Evolutionary conservation across 371 early-diverging fungal species (phyloP).

Genomic region (Lichtheimia corymbifera): DNA sequence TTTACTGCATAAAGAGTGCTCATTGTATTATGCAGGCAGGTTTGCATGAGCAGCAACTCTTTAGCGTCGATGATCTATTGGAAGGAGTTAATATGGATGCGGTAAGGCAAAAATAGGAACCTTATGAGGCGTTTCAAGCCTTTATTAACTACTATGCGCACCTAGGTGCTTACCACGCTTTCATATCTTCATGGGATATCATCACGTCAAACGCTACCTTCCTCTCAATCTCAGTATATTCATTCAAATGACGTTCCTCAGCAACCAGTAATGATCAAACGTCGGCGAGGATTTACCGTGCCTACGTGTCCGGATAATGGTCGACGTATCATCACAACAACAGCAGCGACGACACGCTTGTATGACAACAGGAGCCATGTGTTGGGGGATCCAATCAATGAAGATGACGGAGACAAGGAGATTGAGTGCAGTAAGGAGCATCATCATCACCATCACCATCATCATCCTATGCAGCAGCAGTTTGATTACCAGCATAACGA

Average conservation of each 20-base stretch:
- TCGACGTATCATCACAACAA: not conserved
- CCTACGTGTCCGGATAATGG: not conserved
- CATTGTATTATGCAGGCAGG: constrained; percentile 23
- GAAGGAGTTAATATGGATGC: constrained; percentile 30
- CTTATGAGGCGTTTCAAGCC: not conserved
- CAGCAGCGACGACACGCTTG: too few relatives aligned
- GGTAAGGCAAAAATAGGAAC: constrained; percentile 18
- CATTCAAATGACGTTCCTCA: not conserved
- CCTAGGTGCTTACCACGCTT: constrained; percentile 15
- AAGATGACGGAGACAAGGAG: constrained; percentile 9
- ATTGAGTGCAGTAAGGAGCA: constrained; percentile 6
- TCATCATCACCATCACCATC: not conserved
- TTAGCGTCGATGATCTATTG: constrained; percentile 28
- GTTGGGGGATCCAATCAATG: not conserved
- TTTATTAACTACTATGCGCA: constrained; percentile 7
- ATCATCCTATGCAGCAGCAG: not conserved
- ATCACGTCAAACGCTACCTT: too few relatives aligned
- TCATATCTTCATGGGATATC: constrained; percentile 6
- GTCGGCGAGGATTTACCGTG: constrained; percentile 5
- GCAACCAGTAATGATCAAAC: not conserved
- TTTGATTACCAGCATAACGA: not conserved
- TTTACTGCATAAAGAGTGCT: not conserved
- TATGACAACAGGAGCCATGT: constrained; percentile 12
- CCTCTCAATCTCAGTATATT: not conserved
- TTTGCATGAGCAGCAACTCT: constrained; percentile 25